Evolutionary conservation across 495 filamentous ascomycete genomes (phyloP).

Genomic region (Hypomontagnella submonticulosa): DNA sequence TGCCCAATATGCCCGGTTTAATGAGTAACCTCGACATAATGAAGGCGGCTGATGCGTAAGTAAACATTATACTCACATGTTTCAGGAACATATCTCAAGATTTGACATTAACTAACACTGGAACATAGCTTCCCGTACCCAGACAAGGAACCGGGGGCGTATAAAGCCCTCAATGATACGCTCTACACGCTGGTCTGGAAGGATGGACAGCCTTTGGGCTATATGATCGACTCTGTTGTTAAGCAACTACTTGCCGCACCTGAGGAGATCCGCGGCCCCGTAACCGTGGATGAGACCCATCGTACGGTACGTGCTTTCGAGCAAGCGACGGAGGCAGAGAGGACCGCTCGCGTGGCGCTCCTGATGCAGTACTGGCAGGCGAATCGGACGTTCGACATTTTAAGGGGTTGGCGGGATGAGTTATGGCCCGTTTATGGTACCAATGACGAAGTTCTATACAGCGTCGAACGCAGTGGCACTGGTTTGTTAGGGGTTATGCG

Average conservation of each 20-base stretch:
- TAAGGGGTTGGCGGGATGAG: slow-evolving; percentile 89
- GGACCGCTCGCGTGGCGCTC: slow-evolving; percentile 67
- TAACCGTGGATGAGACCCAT: slow-evolving; percentile 63
- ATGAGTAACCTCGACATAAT: slow-evolving; percentile 51
- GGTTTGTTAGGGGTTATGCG: slow-evolving; percentile 86
- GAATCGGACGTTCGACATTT: slow-evolving; percentile 72
- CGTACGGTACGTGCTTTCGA: slow-evolving; percentile 64
- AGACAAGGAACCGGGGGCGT: slow-evolving; percentile 63
- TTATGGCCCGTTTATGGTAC: slow-evolving; percentile 83
- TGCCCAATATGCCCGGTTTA: slow-evolving; percentile 11
- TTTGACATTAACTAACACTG: background rate
- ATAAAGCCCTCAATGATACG: slow-evolving; percentile 58
- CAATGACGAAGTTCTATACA: slow-evolving; percentile 70
- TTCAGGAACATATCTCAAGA: background rate
- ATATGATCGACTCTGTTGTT: slow-evolving; percentile 67
- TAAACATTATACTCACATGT: slow-evolving; percentile 9
- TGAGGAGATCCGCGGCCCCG: slow-evolving; percentile 57
- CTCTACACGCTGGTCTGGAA: slow-evolving; percentile 67
- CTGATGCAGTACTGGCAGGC: slow-evolving; percentile 73
- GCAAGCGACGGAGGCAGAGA: slow-evolving; percentile 62
- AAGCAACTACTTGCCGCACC: slow-evolving; percentile 61
- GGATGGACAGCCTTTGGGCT: slow-evolving; percentile 68
- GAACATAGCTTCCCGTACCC: slow-evolving; percentile 73
- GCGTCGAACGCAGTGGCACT: slow-evolving; percentile 80
- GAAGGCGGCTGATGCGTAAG: slow-evolving; percentile 72